Base-by-base conservation (phyloP, 768 basidiomycete species). In the Serendipita vermifera region DNA sequence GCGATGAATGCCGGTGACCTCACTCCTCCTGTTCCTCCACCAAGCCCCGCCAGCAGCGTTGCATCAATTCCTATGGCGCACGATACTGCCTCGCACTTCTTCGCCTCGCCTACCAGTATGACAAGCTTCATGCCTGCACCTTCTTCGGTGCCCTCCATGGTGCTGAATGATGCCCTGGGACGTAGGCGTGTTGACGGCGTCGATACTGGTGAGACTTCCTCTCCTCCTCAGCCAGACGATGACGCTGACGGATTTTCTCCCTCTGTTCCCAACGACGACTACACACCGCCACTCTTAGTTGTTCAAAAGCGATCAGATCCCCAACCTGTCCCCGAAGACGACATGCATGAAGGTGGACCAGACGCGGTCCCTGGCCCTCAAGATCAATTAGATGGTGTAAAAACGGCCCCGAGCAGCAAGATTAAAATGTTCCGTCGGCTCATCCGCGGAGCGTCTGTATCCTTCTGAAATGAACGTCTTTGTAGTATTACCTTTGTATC, bases 321-420 rank as follows among this genome's bases (percentile, higher is more conserved):
- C 32, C 46, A 51, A n/a, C 24, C 24, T 29, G 24, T 51, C 11
- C 22, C 17, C 20, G 46, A 51, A 29, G 46, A 7, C 7, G 46
- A 51, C 29, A 51, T 51, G 46, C 46, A 51, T 27, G 46, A 51
- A 51, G 46, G 46, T 7, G 46, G 46, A 11, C 9, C 29, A 9
- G 46, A 51, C 27, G 46, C 46, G n/a, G 46, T 51, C 3, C 46
- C 46, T 51, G 46, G 46, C 15, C 46, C 46, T 31, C 46, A 24
- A 7, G 46, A 51, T 27, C 24, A 22, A 29, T n/a, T 51, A 9
- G 32, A 7, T 2, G 46, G 46, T 22, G 32, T 31, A 7, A 22
- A n/a, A 31, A 51, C 46, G 20, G 46, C 46, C 7, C 46, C 46
- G 7, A n/a, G n/a, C n/a, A 22, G 46, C 17, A 27, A 27, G n/a